Evolutionary conservation across 345 rosid genomes (phyloP).

Genomic region (Physaria fendleri): DNA sequence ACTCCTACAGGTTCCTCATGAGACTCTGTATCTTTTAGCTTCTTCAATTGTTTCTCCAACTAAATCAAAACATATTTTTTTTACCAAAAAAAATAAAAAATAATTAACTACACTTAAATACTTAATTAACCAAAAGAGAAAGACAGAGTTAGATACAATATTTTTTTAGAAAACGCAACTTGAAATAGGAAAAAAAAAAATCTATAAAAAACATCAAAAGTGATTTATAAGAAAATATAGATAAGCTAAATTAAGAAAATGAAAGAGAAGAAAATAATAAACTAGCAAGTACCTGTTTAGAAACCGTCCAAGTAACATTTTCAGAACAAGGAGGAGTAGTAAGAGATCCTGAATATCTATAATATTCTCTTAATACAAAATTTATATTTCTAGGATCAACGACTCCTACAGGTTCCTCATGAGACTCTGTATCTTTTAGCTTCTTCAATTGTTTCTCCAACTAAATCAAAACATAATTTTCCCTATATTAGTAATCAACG

Average conservation of each 20-base stretch:
- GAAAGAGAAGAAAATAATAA: too few species aligned
- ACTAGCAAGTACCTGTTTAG: constrained; percentile 37
- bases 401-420: constrained; percentile 36
- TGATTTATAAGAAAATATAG: too few species aligned
- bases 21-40: constrained; percentile 22
- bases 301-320: constrained; percentile 58
- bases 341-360: constrained; percentile 77
- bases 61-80: too few species aligned
- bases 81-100: too few species aligned
- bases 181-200: too few species aligned
- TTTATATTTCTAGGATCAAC: constrained; percentile 41
- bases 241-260: not conserved
- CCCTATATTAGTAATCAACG: too few species aligned
- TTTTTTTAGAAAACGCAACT: too few species aligned
- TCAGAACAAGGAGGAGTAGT: constrained; percentile 77
- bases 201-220: too few species aligned
- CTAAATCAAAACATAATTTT: too few species aligned
- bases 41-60: constrained; percentile 32
- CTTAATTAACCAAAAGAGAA: too few species aligned
- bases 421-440: constrained; percentile 25
- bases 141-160: too few species aligned
- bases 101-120: too few species aligned
- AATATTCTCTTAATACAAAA: constrained; percentile 45
- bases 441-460: constrained; percentile 31
- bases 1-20: constrained; percentile 38